Evolutionary conservation across 2,329 filamentous ascomycete genomes (phyloP).

Genomic region (Trichoderma asperellum): DNA sequence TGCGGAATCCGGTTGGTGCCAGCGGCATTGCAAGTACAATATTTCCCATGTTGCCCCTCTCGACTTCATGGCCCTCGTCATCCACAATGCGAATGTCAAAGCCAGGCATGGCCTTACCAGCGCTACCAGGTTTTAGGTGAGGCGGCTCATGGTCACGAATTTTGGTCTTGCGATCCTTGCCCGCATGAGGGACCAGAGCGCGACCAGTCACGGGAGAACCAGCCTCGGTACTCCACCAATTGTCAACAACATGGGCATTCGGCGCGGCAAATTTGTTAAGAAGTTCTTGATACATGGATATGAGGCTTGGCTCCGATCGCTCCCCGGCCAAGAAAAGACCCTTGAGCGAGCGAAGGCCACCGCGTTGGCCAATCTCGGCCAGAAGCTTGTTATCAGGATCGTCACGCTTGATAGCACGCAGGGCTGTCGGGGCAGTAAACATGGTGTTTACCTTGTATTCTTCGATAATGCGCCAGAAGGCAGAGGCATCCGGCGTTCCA

Average conservation of each 20-base stretch:
- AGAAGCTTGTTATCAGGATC: constrained; percentile 76
- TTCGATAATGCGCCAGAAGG: constrained; percentile 85
- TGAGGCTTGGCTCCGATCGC: constrained; percentile 82
- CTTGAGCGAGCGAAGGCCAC: constrained; percentile 71
- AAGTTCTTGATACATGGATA: constrained; percentile 78
- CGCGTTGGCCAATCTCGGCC: constrained; percentile 63
- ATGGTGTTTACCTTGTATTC: constrained; percentile 83
- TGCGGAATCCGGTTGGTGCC: constrained; percentile 83
- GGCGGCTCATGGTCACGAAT: constrained; percentile 49
- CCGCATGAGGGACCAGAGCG: constrained; percentile 61
- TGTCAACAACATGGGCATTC: constrained; percentile 60
- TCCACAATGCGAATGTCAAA: constrained; percentile 87
- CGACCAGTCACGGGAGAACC: constrained; percentile 63
- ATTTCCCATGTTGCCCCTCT: constrained; percentile 81
- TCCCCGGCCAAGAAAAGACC: constrained; percentile 88
- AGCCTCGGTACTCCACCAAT: constrained; percentile 65
- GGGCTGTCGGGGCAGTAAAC: constrained; percentile 85
- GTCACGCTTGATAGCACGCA: constrained; percentile 84
- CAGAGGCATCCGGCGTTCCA: constrained; percentile 83
- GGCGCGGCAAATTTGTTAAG: constrained; percentile 67
- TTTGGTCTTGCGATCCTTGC: constrained; percentile 53
- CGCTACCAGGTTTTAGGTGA: constrained; percentile 78
- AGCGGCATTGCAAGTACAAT: constrained; percentile 84
- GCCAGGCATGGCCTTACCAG: constrained; percentile 88
- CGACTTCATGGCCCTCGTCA: constrained; percentile 73